Conservation (phyloP, 768 basidiomycete genomes). For the Lactarius quietus region DNA sequence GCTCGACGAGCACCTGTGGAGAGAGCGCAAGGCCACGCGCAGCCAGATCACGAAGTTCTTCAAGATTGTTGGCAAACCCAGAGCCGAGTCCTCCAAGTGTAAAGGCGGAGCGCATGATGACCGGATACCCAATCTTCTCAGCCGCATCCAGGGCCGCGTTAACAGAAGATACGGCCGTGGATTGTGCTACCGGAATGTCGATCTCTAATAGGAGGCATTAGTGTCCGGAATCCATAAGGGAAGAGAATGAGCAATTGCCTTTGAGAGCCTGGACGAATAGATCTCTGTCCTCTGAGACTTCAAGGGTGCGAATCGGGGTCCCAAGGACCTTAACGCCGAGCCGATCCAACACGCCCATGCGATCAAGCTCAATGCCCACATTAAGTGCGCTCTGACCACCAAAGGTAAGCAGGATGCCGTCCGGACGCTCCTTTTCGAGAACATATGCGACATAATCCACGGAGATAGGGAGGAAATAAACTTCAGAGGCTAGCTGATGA, state of each 20-base stretch:
- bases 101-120: slow-evolving; percentile 95
- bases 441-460: slow-evolving; percentile 98
- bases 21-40: slow-evolving; percentile 88
- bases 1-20: slow-evolving; percentile 96
- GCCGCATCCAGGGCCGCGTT: slow-evolving; percentile 91
- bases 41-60: slow-evolving; percentile 91
- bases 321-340: slow-evolving; percentile 88
- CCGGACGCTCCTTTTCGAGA: slow-evolving; percentile 96
- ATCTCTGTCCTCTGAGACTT: slow-evolving; percentile 65
- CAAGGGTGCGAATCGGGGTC: slow-evolving; percentile 86
- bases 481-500: slow-evolving; percentile 92
- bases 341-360: slow-evolving; percentile 50
- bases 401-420: slow-evolving; percentile 95
- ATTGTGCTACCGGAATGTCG: slow-evolving; percentile 52
- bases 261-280: slow-evolving; percentile 87
- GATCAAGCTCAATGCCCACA: slow-evolving; percentile 91
- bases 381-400: slow-evolving; percentile 98
- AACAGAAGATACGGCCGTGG: slow-evolving; percentile 94
- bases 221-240: slow-evolving; percentile 81
- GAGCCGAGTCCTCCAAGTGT: slow-evolving; percentile 98
- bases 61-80: slow-evolving; percentile 92
- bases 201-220: slow-evolving; percentile 48
- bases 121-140: slow-evolving; percentile 90
- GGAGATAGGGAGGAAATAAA: slow-evolving; percentile 97
- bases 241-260: slow-evolving; percentile 61